Base-by-base conservation (phyloP, 2,329 filamentous ascomycete species). In the Xylariaceae sp. region DNA sequence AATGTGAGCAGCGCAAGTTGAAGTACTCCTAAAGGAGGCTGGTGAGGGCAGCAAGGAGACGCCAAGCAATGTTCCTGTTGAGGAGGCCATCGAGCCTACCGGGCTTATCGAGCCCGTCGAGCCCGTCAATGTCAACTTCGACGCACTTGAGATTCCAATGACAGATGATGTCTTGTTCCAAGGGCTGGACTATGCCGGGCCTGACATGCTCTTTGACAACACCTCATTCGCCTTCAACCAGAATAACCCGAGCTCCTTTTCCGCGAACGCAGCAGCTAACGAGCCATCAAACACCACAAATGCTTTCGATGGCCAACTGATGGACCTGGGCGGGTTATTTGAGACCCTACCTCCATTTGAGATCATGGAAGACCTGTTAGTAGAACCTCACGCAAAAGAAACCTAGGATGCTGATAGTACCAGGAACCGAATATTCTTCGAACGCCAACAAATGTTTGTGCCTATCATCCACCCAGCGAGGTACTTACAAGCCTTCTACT, bases 341-440 rank as follows among this genome's bases (percentile, higher is more conserved):
- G 91, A 96, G 61, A 76, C 87, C 13, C 65, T 95, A 12, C 91
- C 91, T 0, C 78, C 83, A 2, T 79, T 83, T 47, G 83, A 93
- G 47, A 76, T 91, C 37, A 84, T 93, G 54, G 84, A 95, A 59
- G 87, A 93, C 47, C 65, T 96, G 86, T 91, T 74, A 59, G 75
- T 64, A 30, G 12, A 9, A 16, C 3, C 2, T 13, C 9, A 4
- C 2, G 36, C 16, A 15, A 19, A 26, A 22, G 39, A 9, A 4
- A 34, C 43, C 26, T 47, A 34, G 24, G 40, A 46, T 34, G 43
- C 49, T 43, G 49, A 43, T 37, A 9, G 18, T 18, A 11, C 22
- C 57, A 89, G 83, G 39, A 82, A 89, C 55, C 69, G 77, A 38
- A 71, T 83, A 19, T 97, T 85, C 64, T 96, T 96, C 56, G 69